Base-by-base conservation (phyloP, 352 stramenopile species). In the Plasmopara viticola region DNA sequence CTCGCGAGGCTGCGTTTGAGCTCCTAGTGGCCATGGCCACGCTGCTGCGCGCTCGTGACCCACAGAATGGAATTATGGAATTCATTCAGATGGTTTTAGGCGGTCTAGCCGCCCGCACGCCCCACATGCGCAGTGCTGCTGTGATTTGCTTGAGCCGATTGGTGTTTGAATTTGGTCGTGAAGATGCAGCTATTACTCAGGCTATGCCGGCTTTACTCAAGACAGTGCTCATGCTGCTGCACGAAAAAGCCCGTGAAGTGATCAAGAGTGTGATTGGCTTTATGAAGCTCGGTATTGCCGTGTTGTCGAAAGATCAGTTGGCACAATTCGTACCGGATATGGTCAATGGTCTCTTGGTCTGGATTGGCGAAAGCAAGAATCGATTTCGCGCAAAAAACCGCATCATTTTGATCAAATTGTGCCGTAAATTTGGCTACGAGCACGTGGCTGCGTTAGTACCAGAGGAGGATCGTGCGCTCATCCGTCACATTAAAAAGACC, bases 231-330 rank as follows among this genome's bases (percentile, higher is more conserved):
- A 85, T 97, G 79, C 66, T 94, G 47, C 65, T 97, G 46, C 87
- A 98, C 60, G 94, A 97, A 61, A 92, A 95, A 46, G 91, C 94
- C 0, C 83, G 94, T 25, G 95, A 98, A 67, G 94, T 98, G 47
- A 97, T 96, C 44, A 98, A 98, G 72, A 95, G 86, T 53, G 89
- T 98, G 13, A 88, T 98, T 41, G 86, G 91, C 39, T 98, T 98
- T 66, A 91, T 98, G 60, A 95, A 97, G 64, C 86, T 98, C 25
- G 78, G 86, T 35, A 95, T 98, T 65, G 89, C 88, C 39, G 90
- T 95, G 28, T 79, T 97, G 41, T 71, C 75, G 20, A 78, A 84
- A 51, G 87, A 98, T 12, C 66, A 95, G 52, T 71, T 98, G 17
- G 76, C 94, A 39, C 72, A 78, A 42, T 87, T 98, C 41, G 53